These are phyloP conservation scores for Amanita inopinata DNA, from an alignment of 768 basidiomycete genomes.

Conservation along the genomic window DNA sequence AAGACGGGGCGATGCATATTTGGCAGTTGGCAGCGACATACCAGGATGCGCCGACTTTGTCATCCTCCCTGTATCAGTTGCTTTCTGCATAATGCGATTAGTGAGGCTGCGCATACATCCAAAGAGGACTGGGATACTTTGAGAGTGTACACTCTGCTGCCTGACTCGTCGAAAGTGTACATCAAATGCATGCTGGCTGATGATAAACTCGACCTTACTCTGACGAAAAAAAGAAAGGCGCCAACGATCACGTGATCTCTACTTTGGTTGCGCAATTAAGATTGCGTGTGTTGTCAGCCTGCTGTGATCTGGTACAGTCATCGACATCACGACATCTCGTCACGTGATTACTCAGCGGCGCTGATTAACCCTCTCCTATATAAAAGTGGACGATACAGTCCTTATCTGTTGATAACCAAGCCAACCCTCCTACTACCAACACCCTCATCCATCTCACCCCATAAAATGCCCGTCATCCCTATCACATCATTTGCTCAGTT, in stretches of 20 bases:
- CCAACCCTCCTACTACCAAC: conserved; percentile 2
- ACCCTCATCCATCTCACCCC: background rate
- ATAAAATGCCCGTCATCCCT: conserved; percentile 29
- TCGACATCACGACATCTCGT: too few species aligned
- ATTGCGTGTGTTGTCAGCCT: background rate
- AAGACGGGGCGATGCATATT: background rate
- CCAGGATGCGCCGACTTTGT: conserved; percentile 98
- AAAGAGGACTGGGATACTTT: conserved; percentile 45
- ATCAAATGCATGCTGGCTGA: conserved; percentile 81
- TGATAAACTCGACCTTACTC: background rate
- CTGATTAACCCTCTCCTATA: background rate
- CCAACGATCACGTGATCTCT: too few species aligned
- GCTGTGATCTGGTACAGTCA: background rate
- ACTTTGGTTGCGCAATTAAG: too few species aligned
- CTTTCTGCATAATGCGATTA: conserved; percentile 50
- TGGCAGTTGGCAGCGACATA: conserved; percentile 26
- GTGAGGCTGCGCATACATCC: background rate
- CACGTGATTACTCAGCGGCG: too few species aligned
- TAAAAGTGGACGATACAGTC: too few species aligned
- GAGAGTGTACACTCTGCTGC: conserved; percentile 85
- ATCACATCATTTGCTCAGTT: conserved; percentile 30
- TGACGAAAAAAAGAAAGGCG: too few species aligned
- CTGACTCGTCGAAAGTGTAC: conserved; percentile 75
- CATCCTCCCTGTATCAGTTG: conserved; percentile 67
- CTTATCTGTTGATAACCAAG: too few species aligned